These are phyloP conservation scores for Cladosporium phlei DNA, from an alignment of 2,329 filamentous ascomycete species.

Conservation along the genomic window DNA sequence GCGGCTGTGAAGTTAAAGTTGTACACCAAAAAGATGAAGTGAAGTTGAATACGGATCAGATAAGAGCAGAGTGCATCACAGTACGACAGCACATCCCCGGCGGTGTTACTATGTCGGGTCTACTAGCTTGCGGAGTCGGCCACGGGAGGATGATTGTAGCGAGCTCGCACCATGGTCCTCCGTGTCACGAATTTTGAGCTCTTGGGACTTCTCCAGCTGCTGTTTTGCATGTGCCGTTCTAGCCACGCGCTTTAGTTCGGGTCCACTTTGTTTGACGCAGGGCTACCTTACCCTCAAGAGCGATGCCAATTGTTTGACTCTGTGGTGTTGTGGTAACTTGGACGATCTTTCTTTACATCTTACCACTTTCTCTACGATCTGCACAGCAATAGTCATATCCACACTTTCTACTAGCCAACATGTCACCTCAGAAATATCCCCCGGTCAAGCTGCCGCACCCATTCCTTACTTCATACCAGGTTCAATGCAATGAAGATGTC, in stretches of 20 bases:
- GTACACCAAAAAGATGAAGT: neutral
- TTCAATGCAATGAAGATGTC: constrained; percentile 22
- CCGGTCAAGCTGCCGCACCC: constrained; percentile 45
- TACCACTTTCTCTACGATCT: too few species aligned
- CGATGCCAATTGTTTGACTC: neutral
- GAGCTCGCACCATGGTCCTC: neutral
- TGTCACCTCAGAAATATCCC: constrained; percentile 23
- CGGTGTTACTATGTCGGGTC: too few species aligned
- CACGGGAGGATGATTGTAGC: too few species aligned
- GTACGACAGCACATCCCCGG: too few species aligned
- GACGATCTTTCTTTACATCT: neutral
- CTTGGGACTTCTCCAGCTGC: neutral
- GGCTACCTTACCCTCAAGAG: neutral
- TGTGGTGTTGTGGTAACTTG: too few species aligned
- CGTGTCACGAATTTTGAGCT: constrained; percentile 1
- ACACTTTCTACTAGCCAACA: neutral
- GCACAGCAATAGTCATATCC: neutral
- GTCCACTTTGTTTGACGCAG: constrained; percentile 4
- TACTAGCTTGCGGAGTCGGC: too few species aligned
- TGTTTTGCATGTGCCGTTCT: constrained; percentile 11
- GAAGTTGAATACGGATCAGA: neutral
- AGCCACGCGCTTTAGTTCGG: neutral
- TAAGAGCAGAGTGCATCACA: too few species aligned
- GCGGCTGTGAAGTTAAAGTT: neutral
- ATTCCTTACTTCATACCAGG: constrained; percentile 42